phyloP scores from a whole-genome alignment of 345 rosid genomes.

The Corymbia maculata region DNA sequence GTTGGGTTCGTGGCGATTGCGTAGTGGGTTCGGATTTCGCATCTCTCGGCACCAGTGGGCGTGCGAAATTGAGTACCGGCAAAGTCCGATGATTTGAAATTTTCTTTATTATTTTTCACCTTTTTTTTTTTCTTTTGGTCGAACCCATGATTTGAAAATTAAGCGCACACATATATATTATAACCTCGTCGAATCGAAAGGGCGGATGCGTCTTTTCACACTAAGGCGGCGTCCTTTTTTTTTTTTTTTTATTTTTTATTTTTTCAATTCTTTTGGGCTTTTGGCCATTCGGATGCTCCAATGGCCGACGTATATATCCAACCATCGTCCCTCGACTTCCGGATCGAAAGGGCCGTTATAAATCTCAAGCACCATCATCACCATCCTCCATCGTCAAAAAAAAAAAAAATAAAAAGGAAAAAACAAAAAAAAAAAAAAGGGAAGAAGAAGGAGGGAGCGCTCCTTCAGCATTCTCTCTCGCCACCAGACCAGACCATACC shows the following conservation, averaged over 20 bases:
- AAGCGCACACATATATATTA: not conserved
- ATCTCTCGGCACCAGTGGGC: not conserved
- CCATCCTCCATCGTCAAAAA: not conserved
- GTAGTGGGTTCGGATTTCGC: not conserved
- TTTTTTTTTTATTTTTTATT: too few species aligned
- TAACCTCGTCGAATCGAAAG: not conserved
- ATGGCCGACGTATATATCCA: not conserved
- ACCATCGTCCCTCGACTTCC: not conserved
- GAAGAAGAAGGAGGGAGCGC: not conserved
- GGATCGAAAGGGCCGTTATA: not conserved
- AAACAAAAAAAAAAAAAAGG: not conserved
- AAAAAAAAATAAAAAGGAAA: rapidly evolving
- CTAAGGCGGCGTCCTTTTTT: not conserved
- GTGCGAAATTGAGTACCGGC: not conserved
- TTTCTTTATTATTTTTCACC: too few species aligned
- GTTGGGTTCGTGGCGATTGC: not conserved
- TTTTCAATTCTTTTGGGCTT: not conserved
- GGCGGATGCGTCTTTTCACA: not conserved
- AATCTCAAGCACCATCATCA: not conserved
- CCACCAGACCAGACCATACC: not conserved
- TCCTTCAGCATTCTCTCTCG: not conserved
- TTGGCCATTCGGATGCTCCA: not conserved
- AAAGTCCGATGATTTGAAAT: too few species aligned
- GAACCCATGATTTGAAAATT: not conserved
- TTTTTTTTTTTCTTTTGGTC: not conserved